Conservation (phyloP, 148 eudicot genomes). For the Nepenthes gracilis region DNA sequence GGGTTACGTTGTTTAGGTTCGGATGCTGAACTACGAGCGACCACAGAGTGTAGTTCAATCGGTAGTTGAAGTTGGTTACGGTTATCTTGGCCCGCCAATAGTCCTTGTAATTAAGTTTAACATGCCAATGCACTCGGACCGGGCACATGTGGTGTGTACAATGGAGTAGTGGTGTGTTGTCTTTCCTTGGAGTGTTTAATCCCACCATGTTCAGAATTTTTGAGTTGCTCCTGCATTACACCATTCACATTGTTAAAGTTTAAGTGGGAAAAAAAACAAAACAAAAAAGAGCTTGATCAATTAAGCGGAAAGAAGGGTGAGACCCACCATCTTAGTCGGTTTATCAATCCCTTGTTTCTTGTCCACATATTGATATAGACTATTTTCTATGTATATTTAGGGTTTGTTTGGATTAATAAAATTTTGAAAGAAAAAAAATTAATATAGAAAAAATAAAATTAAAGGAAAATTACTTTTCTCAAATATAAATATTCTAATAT, state of each 20-base stretch:
- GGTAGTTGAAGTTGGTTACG: conserved; percentile 76
- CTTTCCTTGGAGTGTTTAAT: conserved; percentile 52
- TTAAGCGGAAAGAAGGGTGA: too few relatives aligned
- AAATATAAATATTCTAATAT: too few relatives aligned
- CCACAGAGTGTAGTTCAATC: conserved; percentile 75
- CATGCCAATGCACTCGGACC: conserved; percentile 86
- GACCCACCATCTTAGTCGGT: too few relatives aligned
- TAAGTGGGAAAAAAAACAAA: neutral
- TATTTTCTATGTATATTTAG: too few relatives aligned
- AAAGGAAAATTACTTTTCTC: too few relatives aligned
- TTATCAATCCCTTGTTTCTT: too few relatives aligned
- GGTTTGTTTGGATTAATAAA: too few relatives aligned
- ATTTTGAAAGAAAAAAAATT: too few relatives aligned
- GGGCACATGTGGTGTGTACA: conserved; percentile 97
- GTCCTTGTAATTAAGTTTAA: conserved; percentile 73
- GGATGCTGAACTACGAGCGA: conserved; percentile 82
- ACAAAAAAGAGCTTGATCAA: neutral
- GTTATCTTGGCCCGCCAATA: conserved; percentile 85
- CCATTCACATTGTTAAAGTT: neutral
- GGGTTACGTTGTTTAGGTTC: conserved; percentile 79
- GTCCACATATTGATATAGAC: too few relatives aligned
- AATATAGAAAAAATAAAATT: too few relatives aligned
- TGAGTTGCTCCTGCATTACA: conserved; percentile 51
- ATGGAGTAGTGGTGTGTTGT: conserved; percentile 50
- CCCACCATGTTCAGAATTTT: conserved; percentile 45